A percentile compares a stretch with the other conserved stretches of the same genome.
These are phyloP conservation scores for Mycena galericulata DNA, from an alignment of 768 basidiomycete species.

Conservation along the genomic window DNA sequence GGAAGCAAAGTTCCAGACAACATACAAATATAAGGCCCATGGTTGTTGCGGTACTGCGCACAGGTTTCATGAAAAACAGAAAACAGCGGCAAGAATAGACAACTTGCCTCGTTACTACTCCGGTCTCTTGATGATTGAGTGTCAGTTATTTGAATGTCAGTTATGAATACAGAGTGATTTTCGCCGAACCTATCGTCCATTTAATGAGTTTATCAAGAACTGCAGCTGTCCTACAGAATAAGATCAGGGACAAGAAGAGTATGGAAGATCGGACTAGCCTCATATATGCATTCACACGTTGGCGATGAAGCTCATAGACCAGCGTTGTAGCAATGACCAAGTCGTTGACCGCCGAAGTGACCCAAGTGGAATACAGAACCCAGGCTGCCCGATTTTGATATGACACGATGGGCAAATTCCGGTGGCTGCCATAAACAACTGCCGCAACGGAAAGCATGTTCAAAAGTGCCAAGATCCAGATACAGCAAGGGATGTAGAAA, in stretches of 20 bases:
- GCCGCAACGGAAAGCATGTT: neutral
- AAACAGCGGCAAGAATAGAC: neutral
- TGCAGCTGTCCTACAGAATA: neutral
- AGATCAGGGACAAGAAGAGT: neutral
- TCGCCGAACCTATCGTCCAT: slow-evolving; percentile 18
- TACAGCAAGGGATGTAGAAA: neutral
- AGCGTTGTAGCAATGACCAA: neutral
- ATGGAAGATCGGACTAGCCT: neutral
- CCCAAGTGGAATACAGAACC: neutral
- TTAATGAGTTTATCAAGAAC: slow-evolving; percentile 16
- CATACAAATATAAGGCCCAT: slow-evolving; percentile 3
- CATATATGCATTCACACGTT: neutral
- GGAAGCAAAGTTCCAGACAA: neutral
- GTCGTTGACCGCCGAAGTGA: neutral
- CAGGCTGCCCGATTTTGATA: neutral
- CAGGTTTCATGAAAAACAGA: neutral
- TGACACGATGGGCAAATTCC: neutral
- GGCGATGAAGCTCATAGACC: slow-evolving; percentile 1
- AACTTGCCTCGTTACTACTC: slow-evolving; percentile 1
- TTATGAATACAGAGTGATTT: neutral
- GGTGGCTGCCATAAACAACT: neutral
- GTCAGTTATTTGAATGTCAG: neutral
- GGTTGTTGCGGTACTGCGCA: neutral
- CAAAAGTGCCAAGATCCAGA: neutral
- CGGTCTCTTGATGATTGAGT: too few relatives aligned